phyloP scores from a whole-genome alignment of 345 rosid species.

The Gossypium australe region DNA sequence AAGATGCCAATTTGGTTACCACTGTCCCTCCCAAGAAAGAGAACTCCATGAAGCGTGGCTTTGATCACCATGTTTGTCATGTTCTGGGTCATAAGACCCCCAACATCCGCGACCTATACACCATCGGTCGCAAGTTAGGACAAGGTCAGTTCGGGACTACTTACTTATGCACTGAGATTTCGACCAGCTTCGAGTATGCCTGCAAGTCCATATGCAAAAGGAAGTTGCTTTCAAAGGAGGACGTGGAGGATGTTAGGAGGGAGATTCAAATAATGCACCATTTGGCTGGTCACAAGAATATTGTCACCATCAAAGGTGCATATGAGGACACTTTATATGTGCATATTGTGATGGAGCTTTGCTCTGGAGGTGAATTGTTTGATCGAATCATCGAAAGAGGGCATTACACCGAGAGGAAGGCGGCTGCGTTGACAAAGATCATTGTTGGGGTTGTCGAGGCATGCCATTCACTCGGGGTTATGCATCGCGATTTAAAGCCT shows the following conservation, averaged over 20 bases:
- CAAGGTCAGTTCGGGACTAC: constrained; percentile 98
- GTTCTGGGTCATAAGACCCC: constrained; percentile 90
- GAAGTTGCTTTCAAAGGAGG: constrained; percentile 88
- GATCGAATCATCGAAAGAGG: constrained; percentile 96
- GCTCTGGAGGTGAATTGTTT: constrained; percentile 89
- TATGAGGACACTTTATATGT: constrained; percentile 81
- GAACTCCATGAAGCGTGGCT: constrained; percentile 55
- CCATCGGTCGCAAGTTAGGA: constrained; percentile 79
- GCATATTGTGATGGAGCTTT: constrained; percentile 97
- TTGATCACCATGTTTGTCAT: constrained; percentile 58
- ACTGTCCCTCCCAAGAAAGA: constrained; percentile 48
- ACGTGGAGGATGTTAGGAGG: constrained; percentile 89
- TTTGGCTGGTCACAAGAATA: constrained; percentile 88
- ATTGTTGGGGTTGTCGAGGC: constrained; percentile 96
- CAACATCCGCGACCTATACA: constrained; percentile 75
- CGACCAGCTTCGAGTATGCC: constrained; percentile 63
- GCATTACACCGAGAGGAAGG: constrained; percentile 92
- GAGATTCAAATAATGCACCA: constrained; percentile 99
- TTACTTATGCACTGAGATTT: constrained; percentile 69
- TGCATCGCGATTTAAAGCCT: constrained; percentile 98
- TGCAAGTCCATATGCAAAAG: constrained; percentile 96
- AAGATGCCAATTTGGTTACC: constrained; percentile 27
- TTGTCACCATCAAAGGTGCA: constrained; percentile 93
- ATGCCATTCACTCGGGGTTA: constrained; percentile 94
- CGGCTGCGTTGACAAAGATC: constrained; percentile 88